Base-by-base conservation (phyloP, 1,139 yeast genomes). In the Pichia sp. region DNA sequence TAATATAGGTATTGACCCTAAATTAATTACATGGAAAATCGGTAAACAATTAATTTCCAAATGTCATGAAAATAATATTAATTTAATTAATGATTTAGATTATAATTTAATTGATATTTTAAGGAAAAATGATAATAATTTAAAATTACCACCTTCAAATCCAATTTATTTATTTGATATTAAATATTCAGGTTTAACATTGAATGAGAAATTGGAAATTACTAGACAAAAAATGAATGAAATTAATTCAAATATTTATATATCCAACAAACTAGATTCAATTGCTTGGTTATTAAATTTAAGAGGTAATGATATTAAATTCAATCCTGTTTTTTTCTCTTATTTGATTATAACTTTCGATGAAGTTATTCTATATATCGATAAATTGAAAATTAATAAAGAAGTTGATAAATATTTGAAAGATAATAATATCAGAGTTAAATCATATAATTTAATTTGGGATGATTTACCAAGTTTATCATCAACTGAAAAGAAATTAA, bases 231-330 rank as follows among this genome's bases (percentile, higher is more conserved):
- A 46, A 23, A 48, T 60, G 49, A 31, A 30, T 4, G 28, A 40
- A 1, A 36, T 49, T 3, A 36, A 41, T 3, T 45, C 51, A 5
- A 52, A 52, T 39, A 46, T 52, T 11, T 42, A 54, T 12, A 51
- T 74, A 5, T 59, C 72, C 3, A n/a, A n/a, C n/a, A n/a, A n/a
- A n/a, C 56, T 74, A 24, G 79, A 74, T 53, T 77, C 74, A 39
- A 60, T 74, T 40, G 78, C 79, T 1, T 74, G 79, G 79, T 54
- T 74, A 33, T 64, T 74, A 40, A 74, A 74, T 47, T 55, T 74
- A 38, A 60, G 80, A 38, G 81, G 80, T 19, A 58, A 69, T 17
- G 73, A 69, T 41, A 52, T 60, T 15, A 72, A 70, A 42, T 74
- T 61, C 50, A 63, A 68, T 41, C 79, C 80, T 0, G 72, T 72